Percentiles rank a stretch among this genome's conserved stretches.
Evolutionary conservation across 2,329 filamentous ascomycete species (phyloP).

Genomic region (Bretziella fagacearum): DNA sequence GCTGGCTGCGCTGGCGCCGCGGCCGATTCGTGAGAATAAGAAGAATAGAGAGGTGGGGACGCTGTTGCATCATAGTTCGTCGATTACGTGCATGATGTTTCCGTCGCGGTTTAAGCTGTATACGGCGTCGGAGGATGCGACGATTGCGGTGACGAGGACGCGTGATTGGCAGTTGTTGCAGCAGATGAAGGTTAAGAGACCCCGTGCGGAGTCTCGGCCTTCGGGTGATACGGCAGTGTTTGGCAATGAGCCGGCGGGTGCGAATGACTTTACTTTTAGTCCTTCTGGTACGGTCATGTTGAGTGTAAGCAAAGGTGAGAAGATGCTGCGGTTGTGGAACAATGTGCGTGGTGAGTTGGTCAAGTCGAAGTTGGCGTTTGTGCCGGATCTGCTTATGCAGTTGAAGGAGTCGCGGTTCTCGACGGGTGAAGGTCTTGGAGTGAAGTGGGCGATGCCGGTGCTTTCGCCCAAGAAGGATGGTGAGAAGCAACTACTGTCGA

Average conservation of each 20-base stretch:
- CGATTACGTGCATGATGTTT: constrained; percentile 64
- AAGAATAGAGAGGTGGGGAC: constrained; percentile 79
- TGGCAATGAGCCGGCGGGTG: constrained; percentile 65
- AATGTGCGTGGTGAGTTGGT: constrained; percentile 35
- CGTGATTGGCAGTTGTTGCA: constrained; percentile 81
- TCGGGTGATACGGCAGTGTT: constrained; percentile 78
- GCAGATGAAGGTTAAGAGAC: constrained; percentile 73
- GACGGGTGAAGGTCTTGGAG: constrained; percentile 65
- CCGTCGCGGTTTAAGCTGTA: constrained; percentile 76
- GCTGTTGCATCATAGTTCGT: constrained; percentile 70
- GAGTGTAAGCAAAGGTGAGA: constrained; percentile 76
- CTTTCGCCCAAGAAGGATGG: neutral
- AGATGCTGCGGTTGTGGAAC: constrained; percentile 89
- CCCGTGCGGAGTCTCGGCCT: constrained; percentile 62
- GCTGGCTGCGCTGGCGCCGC: constrained; percentile 51
- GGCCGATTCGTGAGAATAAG: constrained; percentile 64
- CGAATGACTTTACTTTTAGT: constrained; percentile 91
- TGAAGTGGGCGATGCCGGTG: constrained; percentile 59
- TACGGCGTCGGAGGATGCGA: constrained; percentile 78
- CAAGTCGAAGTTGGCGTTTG: constrained; percentile 83
- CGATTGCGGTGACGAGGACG: constrained; percentile 70
- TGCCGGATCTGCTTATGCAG: constrained; percentile 51
- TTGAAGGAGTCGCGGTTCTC: constrained; percentile 61
- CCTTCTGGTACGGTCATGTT: constrained; percentile 96
- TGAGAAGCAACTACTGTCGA: neutral